phyloP scores from a whole-genome alignment of 2,329 filamentous ascomycete genomes.

The Tolypocladium endophyticum region DNA sequence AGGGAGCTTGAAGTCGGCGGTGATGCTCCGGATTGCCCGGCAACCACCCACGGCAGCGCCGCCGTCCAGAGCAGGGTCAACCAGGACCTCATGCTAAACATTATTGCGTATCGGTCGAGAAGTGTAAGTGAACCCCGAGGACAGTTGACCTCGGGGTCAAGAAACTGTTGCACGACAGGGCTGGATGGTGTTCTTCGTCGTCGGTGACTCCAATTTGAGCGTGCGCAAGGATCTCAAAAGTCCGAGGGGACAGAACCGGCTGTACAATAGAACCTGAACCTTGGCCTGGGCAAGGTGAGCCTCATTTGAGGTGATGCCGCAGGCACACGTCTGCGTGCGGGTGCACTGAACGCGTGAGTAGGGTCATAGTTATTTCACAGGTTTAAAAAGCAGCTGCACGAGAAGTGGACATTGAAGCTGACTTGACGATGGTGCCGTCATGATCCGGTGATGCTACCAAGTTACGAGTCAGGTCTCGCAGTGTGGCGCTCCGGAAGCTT shows the following conservation, averaged over 20 bases:
- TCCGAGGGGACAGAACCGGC: neutral
- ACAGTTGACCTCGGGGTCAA: neutral
- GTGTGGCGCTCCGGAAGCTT: neutral
- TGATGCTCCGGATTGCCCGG: neutral
- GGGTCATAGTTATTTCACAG: neutral
- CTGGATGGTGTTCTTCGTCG: neutral
- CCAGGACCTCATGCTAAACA: neutral
- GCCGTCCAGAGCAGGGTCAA: neutral
- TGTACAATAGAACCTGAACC: neutral
- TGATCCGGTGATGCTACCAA: neutral
- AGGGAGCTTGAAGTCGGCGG: neutral
- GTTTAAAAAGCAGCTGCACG: neutral
- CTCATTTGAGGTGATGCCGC: neutral
- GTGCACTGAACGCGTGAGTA: neutral
- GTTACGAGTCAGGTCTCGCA: neutral
- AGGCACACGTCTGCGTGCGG: neutral
- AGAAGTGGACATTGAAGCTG: neutral
- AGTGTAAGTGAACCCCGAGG: neutral
- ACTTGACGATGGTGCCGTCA: too few relatives aligned
- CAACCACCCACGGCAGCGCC: slow-evolving; percentile 14
- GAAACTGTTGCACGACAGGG: neutral
- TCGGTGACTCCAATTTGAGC: neutral
- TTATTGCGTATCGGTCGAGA: neutral
- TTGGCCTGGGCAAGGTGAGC: neutral
- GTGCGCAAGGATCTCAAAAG: neutral